These are phyloP conservation scores for Hemileia vastatrix DNA, from an alignment of 1,284 basidiomycete genomes.

Conservation along the genomic window DNA sequence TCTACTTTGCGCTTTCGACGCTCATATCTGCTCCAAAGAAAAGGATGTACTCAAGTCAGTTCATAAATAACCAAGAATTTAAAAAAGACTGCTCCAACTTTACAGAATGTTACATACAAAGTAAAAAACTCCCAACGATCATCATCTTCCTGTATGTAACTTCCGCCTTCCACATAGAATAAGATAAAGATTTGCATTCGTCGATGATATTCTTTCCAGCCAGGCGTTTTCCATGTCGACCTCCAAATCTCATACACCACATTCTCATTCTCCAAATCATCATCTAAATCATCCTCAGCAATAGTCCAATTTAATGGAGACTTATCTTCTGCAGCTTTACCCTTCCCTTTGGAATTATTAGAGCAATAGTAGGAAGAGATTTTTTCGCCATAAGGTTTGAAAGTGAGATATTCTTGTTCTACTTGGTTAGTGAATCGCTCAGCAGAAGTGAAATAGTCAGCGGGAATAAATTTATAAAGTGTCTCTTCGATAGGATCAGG, in stretches of 20 bases:
- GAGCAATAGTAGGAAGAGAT: conserved; percentile 23
- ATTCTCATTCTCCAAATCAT: conserved; percentile 18
- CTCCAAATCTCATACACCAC: conserved; percentile 44
- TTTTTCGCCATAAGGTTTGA: conserved; percentile 16
- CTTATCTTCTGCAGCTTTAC: conserved; percentile 2
- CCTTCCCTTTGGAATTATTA: conserved; percentile 16
- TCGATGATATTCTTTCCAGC: conserved; percentile 85
- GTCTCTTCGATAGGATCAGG: conserved; percentile 78
- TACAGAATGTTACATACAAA: conserved; percentile 28
- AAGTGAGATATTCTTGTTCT: conserved; percentile 10
- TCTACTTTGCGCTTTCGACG: conserved; percentile 57
- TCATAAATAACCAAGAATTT: too few species aligned
- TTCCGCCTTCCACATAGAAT: conserved; percentile 89
- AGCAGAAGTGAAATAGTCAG: conserved; percentile 47
- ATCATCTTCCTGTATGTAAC: conserved; percentile 63
- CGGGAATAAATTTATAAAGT: conserved; percentile 67
- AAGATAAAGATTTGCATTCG: conserved; percentile 89
- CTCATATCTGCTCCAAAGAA: conserved; percentile 56
- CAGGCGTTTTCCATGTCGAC: conserved; percentile 74
- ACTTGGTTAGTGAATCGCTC: conserved; percentile 4
- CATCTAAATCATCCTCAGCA: neutral
- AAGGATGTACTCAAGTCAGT: too few species aligned
- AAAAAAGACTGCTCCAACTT: neutral
- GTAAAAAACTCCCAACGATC: conserved; percentile 47
- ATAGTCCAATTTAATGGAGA: conserved; percentile 10